Evolutionary conservation across 768 basidiomycete species (phyloP), one percentile per base, ranked within the genome.

Genomic region (Strobilomyces confusus): DNA sequence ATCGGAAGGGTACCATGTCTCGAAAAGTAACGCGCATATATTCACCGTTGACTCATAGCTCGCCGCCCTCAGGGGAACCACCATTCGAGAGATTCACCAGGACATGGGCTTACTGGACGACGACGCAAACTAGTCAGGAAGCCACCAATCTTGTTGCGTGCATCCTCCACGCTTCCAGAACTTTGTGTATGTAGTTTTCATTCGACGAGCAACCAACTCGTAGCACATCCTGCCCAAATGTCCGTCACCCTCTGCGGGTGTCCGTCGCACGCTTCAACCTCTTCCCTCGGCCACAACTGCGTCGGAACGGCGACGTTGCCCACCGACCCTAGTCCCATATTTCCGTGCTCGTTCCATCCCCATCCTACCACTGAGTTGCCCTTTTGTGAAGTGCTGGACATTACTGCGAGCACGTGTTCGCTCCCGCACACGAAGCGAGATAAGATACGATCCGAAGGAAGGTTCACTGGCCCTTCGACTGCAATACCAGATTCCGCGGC

Each of bases 311-410:
- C 55, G 9, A 80, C 69, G 60, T 93, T 85, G 4, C 75, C 71
- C 5, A 80, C 81, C 33, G 77, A 73, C 0, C 84, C 86, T 22
- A 82, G 63, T 0, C 90, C 93, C 25, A 98, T 75, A 68, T 97
- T 98, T 8, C 95, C 95, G 65, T 98, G 95, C 68, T 98, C 95
- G 68, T 98, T 98, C 95, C 95, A 98, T 0, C 95, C 95, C 91
- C 95, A 97, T 0, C 83, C 89, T 81, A 83, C 89, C 0, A 94
- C 78, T 9, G 54, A 42, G 22, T 48, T 26, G 5, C 38, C 32
- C 57, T 80, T 78, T 1, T 60, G 57, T 13, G 40, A 30, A 23
- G 51, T 41, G n/a, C 40, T 48, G 5, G 57, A 47, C 47, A 55
- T 51, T 2, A 75, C 59, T 17, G 70, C 70, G 9, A 97, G 69